phyloP scores from a whole-genome alignment of 2,329 filamentous ascomycete species.

The Pestalotiopsis sp. region DNA sequence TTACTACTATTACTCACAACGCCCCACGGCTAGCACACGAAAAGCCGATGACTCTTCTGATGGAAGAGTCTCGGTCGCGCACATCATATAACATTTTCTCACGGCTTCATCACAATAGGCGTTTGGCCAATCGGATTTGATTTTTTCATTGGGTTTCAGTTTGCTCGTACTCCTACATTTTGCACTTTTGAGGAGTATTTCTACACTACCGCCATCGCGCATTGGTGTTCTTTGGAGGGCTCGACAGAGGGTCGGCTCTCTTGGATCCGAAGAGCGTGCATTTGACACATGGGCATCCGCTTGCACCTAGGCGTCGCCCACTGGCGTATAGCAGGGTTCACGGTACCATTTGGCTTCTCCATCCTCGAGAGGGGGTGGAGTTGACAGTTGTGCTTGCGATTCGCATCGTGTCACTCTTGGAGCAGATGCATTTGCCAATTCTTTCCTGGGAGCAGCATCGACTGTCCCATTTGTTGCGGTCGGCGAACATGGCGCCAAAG shows the following conservation, averaged over 20 bases:
- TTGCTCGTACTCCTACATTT: conserved; percentile 1
- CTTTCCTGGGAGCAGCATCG: too few species aligned
- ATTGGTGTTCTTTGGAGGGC: not conserved
- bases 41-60: conserved; percentile 14
- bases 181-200: not conserved
- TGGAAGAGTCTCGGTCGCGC: not conserved
- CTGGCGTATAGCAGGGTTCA: not conserved
- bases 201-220: not conserved
- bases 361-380: not conserved
- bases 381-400: not conserved
- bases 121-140: not conserved
- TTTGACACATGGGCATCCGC: not conserved
- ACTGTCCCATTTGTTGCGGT: too few species aligned
- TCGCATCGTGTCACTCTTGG: too few species aligned
- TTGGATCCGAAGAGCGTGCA: not conserved
- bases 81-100: not conserved
- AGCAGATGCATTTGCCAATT: too few species aligned
- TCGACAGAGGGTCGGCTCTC: not conserved
- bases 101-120: not conserved
- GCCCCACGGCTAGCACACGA: conserved; percentile 31
- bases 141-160: not conserved
- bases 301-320: not conserved
- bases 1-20: conserved; percentile 26
- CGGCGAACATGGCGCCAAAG: not conserved
- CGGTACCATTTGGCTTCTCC: not conserved